Conservation (phyloP, 192 early-diverging fungal genomes). For the Coemansia sp. region DNA sequence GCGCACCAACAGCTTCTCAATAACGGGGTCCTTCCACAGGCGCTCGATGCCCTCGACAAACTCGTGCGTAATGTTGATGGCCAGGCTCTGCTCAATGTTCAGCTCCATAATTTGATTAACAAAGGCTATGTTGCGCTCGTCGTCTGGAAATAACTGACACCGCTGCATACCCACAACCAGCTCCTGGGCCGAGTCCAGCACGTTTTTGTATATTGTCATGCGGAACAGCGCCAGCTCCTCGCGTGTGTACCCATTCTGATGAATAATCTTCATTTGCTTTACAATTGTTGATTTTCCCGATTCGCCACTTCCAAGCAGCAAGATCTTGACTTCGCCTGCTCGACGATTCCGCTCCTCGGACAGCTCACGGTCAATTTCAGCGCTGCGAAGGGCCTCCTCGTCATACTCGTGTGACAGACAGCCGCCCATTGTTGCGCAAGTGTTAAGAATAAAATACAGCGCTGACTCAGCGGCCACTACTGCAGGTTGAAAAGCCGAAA, state of each 20-base stretch:
- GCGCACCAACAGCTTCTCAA: constrained; percentile 64
- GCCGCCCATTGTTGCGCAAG: constrained; percentile 41
- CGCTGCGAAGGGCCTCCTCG: constrained; percentile 50
- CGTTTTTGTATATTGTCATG: constrained; percentile 82
- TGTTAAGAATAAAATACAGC: not conserved
- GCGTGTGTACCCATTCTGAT: constrained; percentile 84
- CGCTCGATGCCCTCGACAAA: constrained; percentile 70
- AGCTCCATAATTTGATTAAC: constrained; percentile 39
- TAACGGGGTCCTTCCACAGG: constrained; percentile 72
- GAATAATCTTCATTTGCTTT: constrained; percentile 98
- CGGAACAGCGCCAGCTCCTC: constrained; percentile 76
- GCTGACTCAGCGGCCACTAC: not conserved
- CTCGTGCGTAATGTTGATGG: constrained; percentile 60
- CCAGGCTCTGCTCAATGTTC: constrained; percentile 59
- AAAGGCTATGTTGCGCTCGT: constrained; percentile 56
- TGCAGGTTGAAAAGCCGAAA: not conserved
- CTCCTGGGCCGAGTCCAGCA: constrained; percentile 79
- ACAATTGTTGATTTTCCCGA: constrained; percentile 96
- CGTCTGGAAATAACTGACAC: constrained; percentile 57
- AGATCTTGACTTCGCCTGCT: constrained; percentile 57
- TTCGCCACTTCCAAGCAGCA: constrained; percentile 78
- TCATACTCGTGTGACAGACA: constrained; percentile 58
- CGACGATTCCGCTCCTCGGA: constrained; percentile 56
- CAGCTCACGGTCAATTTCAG: constrained; percentile 60
- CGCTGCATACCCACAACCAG: constrained; percentile 71